Evolutionary conservation across 345 rosid genomes (phyloP).

Genomic region (Syzygium aromaticum): DNA sequence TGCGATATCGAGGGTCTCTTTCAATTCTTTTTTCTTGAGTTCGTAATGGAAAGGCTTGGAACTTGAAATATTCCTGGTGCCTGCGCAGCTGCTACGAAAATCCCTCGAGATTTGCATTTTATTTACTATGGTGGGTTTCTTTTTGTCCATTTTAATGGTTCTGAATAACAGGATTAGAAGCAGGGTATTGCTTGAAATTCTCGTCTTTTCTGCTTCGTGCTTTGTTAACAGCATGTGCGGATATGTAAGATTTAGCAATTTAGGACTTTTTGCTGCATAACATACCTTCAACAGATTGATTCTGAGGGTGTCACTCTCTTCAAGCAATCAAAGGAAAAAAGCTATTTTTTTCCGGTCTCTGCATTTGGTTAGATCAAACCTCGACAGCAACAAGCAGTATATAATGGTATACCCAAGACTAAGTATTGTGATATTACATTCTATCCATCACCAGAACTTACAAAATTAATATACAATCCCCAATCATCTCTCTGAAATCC

Average conservation of each 20-base stretch:
- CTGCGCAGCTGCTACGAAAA: background rate
- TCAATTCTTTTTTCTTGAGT: background rate
- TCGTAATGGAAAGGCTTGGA: background rate
- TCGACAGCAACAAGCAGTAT: background rate
- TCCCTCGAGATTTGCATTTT: background rate
- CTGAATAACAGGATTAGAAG: background rate
- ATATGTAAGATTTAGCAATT: background rate
- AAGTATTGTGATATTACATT: slow-evolving; percentile 19
- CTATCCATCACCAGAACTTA: slow-evolving; percentile 63
- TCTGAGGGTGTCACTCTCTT: background rate
- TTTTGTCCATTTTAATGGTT: background rate
- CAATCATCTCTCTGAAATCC: slow-evolving; percentile 55
- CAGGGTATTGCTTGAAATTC: background rate
- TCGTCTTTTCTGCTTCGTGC: background rate
- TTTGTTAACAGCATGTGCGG: background rate
- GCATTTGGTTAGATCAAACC: background rate
- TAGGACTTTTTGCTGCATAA: background rate
- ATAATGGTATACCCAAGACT: background rate
- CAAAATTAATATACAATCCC: slow-evolving; percentile 83
- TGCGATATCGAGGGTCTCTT: background rate
- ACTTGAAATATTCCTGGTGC: background rate
- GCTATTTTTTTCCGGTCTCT: background rate
- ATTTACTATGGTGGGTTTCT: background rate
- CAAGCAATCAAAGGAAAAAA: background rate
- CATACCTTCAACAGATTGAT: background rate